Conservation (phyloP, 2,329 filamentous ascomycete genomes). For the Trichoderma atrobrunneum region DNA sequence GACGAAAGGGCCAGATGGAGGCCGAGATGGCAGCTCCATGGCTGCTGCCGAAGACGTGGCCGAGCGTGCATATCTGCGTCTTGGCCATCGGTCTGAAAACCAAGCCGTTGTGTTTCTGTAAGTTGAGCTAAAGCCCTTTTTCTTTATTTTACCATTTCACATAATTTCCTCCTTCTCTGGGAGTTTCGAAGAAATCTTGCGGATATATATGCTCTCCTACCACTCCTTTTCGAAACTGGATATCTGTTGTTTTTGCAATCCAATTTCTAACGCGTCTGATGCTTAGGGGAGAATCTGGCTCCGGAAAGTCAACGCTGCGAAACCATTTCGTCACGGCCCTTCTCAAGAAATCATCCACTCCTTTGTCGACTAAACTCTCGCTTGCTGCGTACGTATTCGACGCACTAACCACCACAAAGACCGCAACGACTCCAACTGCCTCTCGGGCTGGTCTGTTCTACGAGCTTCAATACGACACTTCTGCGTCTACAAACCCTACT, state of each 20-base stretch:
- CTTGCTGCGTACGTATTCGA: slow-evolving; percentile 95
- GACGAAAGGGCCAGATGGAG: slow-evolving; percentile 82
- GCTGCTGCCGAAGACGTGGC: slow-evolving; percentile 91
- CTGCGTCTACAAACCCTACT: slow-evolving; percentile 77
- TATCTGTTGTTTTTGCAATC: neutral
- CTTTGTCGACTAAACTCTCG: slow-evolving; percentile 87
- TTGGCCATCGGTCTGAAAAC: slow-evolving; percentile 87
- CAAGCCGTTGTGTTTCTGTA: slow-evolving; percentile 92
- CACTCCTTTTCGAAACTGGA: neutral
- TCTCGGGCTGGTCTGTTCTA: slow-evolving; percentile 95
- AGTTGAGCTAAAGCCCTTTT: slow-evolving; percentile 37
- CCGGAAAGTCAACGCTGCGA: slow-evolving; percentile 92
- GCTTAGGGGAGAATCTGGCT: slow-evolving; percentile 84
- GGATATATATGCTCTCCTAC: neutral
- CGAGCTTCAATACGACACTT: slow-evolving; percentile 94
- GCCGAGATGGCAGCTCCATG: slow-evolving; percentile 87
- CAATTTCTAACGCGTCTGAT: slow-evolving; percentile 25
- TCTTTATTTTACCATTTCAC: neutral
- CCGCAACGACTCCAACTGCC: slow-evolving; percentile 88
- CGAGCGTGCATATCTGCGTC: slow-evolving; percentile 75
- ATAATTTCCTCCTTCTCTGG: neutral
- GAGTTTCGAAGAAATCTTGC: neutral
- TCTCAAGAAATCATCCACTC: slow-evolving; percentile 86
- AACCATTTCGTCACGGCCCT: slow-evolving; percentile 84
- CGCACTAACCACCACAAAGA: slow-evolving; percentile 94